A percentile compares a stretch with the other conserved stretches of the same genome.
These are phyloP conservation scores for Penicillium daleae DNA, from an alignment of 495 filamentous ascomycete genomes.

Conservation along the genomic window DNA sequence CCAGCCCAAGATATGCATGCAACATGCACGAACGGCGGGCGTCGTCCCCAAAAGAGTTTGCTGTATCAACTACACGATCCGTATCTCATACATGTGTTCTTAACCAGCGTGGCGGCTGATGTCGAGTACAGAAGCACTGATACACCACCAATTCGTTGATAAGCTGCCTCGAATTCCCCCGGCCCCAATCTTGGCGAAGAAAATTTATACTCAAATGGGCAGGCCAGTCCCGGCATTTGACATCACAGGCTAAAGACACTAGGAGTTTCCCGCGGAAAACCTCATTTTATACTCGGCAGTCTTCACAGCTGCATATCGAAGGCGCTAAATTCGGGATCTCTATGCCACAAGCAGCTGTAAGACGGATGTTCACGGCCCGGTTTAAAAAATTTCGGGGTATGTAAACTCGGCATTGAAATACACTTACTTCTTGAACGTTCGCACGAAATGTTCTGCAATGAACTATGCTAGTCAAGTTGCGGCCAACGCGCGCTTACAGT, in stretches of 20 bases:
- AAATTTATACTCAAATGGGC: conserved; percentile 19
- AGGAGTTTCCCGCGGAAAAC: conserved; percentile 32
- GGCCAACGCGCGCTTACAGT: conserved; percentile 6
- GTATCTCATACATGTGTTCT: background rate
- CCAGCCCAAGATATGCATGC: background rate
- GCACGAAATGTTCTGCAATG: background rate
- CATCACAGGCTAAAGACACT: conserved; percentile 2
- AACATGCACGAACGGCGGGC: background rate
- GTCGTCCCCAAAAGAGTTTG: background rate
- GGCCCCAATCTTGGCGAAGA: background rate
- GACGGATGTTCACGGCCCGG: conserved; percentile 9
- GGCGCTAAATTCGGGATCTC: background rate
- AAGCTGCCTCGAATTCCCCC: background rate
- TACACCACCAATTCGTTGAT: background rate
- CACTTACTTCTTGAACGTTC: background rate
- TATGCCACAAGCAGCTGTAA: conserved; percentile 1
- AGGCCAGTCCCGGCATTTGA: conserved; percentile 18
- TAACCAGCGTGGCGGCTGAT: background rate
- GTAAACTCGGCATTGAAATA: conserved; percentile 8
- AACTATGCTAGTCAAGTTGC: background rate
- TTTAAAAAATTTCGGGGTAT: conserved; percentile 10
- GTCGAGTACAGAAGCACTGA: background rate
- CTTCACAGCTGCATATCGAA: background rate
- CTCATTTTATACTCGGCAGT: background rate
- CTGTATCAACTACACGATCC: background rate